These are phyloP conservation scores for Solanum appendiculatum DNA, from an alignment of 257 asterid species.

Conservation along the genomic window DNA sequence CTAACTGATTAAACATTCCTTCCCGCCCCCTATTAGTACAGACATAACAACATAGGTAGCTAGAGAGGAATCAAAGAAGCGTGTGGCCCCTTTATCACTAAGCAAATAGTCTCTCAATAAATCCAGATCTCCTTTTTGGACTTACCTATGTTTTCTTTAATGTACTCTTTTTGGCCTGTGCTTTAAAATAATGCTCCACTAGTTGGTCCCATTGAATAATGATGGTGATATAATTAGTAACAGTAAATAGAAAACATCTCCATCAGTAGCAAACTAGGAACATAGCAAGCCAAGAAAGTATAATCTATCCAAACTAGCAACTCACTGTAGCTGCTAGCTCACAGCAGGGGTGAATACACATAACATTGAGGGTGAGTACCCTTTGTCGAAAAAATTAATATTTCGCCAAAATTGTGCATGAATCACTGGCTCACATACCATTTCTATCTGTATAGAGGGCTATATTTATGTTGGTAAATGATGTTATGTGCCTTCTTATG, in stretches of 20 bases:
- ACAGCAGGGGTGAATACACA: neutral
- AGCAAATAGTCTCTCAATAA: neutral
- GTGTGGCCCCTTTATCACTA: neutral
- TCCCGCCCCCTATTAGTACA: conserved; percentile 3
- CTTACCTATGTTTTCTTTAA: neutral
- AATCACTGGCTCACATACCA: neutral
- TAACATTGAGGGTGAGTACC: neutral
- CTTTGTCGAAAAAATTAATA: neutral
- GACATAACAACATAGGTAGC: neutral
- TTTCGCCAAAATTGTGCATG: too few relatives aligned
- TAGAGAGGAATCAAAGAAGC: conserved; percentile 9
- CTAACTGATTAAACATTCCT: neutral
- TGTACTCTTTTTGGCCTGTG: conserved; percentile 2
- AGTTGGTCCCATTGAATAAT: neutral
- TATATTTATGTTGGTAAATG: neutral
- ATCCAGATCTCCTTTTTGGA: neutral
- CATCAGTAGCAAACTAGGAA: neutral
- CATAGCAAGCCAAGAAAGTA: neutral
- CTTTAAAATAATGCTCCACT: conserved; percentile 9
- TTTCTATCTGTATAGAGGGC: neutral
- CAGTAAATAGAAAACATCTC: neutral
- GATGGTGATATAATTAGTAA: too few relatives aligned
- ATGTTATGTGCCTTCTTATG: neutral
- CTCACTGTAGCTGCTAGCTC: neutral
- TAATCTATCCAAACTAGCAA: neutral